Conservation (phyloP, 768 basidiomycete genomes). For the Russula sp. region DNA sequence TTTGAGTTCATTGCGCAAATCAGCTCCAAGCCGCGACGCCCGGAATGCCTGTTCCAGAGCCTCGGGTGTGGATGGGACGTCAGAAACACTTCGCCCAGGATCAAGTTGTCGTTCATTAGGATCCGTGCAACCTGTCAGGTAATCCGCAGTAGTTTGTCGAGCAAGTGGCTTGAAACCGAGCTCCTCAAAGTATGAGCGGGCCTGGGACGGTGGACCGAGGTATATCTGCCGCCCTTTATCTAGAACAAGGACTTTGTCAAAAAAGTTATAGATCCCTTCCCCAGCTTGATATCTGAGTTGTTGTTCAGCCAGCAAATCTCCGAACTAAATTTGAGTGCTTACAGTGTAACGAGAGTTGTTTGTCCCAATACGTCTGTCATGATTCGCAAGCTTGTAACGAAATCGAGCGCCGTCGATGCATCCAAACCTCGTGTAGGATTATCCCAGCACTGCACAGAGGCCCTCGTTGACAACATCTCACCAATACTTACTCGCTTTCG, state of each 20-base stretch:
- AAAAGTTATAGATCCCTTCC: conserved; percentile 67
- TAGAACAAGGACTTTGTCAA: conserved; percentile 86
- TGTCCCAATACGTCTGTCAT: conserved; percentile 80
- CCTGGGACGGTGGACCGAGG: conserved; percentile 67
- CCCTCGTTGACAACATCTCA: conserved; percentile 81
- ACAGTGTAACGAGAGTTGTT: conserved; percentile 76
- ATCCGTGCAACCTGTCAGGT: conserved; percentile 76
- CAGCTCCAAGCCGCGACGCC: conserved; percentile 39
- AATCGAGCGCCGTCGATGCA: conserved; percentile 86
- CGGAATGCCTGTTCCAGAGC: conserved; percentile 60
- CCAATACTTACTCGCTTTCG: conserved; percentile 78
- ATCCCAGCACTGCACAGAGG: conserved; percentile 78
- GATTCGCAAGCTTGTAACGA: conserved; percentile 67
- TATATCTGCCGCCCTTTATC: conserved; percentile 78
- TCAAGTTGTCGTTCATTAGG: conserved; percentile 76
- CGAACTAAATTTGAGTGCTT: conserved; percentile 27
- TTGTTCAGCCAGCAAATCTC: neutral
- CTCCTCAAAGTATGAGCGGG: conserved; percentile 70
- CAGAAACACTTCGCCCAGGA: conserved; percentile 45
- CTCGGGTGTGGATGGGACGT: conserved; percentile 62
- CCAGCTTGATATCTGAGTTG: conserved; percentile 50
- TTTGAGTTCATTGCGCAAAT: conserved; percentile 41
- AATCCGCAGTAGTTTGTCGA: conserved; percentile 82
- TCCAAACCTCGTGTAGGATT: conserved; percentile 79
- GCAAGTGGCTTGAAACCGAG: conserved; percentile 70